Evolutionary conservation across 495 filamentous ascomycete species (phyloP), one percentile per base, ranked within the genome.

Genomic region (Zalerion maritima): DNA sequence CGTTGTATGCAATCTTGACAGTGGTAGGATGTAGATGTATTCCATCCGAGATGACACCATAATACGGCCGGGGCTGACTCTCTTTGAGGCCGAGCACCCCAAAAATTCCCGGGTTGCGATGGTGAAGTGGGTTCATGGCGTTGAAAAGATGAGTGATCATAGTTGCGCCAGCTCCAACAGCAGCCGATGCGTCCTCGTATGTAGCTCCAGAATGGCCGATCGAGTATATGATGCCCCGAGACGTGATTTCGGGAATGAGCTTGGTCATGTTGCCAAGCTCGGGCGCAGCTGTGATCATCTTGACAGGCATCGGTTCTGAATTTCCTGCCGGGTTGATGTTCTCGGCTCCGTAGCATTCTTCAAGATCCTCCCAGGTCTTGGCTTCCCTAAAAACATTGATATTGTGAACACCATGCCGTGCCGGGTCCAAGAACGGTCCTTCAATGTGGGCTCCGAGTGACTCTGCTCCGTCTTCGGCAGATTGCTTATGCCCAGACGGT

Each of bases 61-160:
- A 79, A 41, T 57, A 78, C 1, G 73, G 73, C 19, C 69, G 50
- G 6, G 52, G 50, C 4, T 52, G 36, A 20, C 45, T 49, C 20
- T 62, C 58, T 5, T 62, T 50, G 4, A 41, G 37, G 11, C 71
- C 71, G 0, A 92, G 53, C 0, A 85, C 60, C 13, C 83, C 82
- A 45, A 87, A 85, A 39, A 87, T 68, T 23, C 82, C 81, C 0
- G 82, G 81, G 47, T 85, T 78, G 21, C 82, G 75, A 58, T 87
- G 81, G 47, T 83, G 78, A 5, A 87, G 71, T 10, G 78, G 79
- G 4, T 71, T 67, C 81, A 91, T 91, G 10, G 81, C 83, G 45
- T 92, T 91, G 64, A 89, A 92, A 2, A 91, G 62, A 43, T 92
- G 83, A 1, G 83, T 92, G 19, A 91, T 71, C 79, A 83, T 86